Evolutionary conservation across 352 stramenopile species (phyloP), one percentile per base, ranked within the genome.

Genomic region (Pythium vanterpoolii): DNA sequence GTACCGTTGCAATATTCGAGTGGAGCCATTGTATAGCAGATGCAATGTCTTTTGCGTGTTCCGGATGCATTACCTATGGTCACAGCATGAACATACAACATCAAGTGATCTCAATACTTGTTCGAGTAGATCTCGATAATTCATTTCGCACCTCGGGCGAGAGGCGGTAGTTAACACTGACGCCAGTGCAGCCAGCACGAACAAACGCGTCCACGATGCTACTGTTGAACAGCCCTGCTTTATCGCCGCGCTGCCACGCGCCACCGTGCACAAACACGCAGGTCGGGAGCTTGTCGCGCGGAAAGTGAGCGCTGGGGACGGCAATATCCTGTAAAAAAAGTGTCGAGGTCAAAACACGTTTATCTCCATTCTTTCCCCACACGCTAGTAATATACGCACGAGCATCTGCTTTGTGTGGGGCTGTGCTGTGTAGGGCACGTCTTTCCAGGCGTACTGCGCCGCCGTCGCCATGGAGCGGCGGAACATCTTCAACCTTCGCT

Each of bases 221-320:
- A 34, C 74, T 63, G 48, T 90, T 93, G 21, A 92, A 69, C 1
- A 63, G 55, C 3, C 72, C 80, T n/a, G 56, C 73, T 54, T 95
- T 95, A 68, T 92, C 83, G 11, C 86, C 86, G 5, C 83, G 80
- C 60, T 93, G 83, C 86, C 86, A 95, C 13, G 86, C 87, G 21
- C 86, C 86, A 26, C 86, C 86, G 49, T 95, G 86, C 4, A 95
- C 72, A 52, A 93, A 95, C 45, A 95, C 73, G 48, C 80, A 90
- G 0, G 83, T 86, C 3, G 81, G 78, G 6, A 86, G 64, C 39
- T 75, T 79, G 11, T 60, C 44, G 19, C 64, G 19, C 13, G 40
- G 4, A 65, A 64, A 60, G 13, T 62, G 60, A 24, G 51, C 53
- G 3, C 50, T 69, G 24, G 85, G 83, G 3, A 87, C 75, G 3